phyloP scores from a whole-genome alignment of 2,329 filamentous ascomycete species.

The Fusarium anthophilum region DNA sequence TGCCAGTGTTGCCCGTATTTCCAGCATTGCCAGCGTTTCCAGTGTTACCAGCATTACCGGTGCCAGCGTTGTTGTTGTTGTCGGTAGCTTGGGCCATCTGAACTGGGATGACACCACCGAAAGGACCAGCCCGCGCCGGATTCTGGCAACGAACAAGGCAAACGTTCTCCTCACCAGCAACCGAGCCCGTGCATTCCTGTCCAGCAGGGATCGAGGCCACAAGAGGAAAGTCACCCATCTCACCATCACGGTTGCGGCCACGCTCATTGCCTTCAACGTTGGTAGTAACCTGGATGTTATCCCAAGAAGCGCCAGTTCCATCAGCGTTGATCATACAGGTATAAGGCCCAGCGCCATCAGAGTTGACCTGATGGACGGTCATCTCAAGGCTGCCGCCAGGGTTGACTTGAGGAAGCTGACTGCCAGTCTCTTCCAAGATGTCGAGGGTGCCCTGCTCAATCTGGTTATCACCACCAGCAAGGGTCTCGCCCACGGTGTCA shows the following conservation, averaged over 20 bases:
- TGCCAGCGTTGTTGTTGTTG: not conserved
- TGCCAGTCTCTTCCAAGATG: conserved; percentile 67
- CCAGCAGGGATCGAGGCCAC: conserved; percentile 3
- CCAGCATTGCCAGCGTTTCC: not conserved
- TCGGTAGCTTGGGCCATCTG: not conserved
- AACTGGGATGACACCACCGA: conserved; percentile 7
- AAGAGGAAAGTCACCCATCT: not conserved
- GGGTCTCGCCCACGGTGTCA: conserved; percentile 5
- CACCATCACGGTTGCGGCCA: conserved; percentile 10
- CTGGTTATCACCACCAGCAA: conserved; percentile 8
- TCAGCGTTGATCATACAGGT: conserved; percentile 71
- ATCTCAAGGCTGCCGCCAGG: conserved; percentile 66
- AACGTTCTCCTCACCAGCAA: conserved; percentile 9
- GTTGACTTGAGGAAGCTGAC: conserved; percentile 66
- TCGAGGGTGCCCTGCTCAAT: conserved; percentile 35
- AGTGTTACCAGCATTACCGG: not conserved
- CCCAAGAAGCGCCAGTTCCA: conserved; percentile 52
- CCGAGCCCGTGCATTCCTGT: not conserved
- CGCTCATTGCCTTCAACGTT: conserved; percentile 2
- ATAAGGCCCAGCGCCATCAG: conserved; percentile 59
- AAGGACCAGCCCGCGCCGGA: conserved; percentile 7
- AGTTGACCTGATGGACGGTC: conserved; percentile 56
- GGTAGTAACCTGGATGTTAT: not conserved
- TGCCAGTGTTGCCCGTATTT: not conserved
- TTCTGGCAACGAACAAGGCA: conserved; percentile 20